Base-by-base conservation (phyloP, 331 rosid species). In the Acacia concinna region DNA sequence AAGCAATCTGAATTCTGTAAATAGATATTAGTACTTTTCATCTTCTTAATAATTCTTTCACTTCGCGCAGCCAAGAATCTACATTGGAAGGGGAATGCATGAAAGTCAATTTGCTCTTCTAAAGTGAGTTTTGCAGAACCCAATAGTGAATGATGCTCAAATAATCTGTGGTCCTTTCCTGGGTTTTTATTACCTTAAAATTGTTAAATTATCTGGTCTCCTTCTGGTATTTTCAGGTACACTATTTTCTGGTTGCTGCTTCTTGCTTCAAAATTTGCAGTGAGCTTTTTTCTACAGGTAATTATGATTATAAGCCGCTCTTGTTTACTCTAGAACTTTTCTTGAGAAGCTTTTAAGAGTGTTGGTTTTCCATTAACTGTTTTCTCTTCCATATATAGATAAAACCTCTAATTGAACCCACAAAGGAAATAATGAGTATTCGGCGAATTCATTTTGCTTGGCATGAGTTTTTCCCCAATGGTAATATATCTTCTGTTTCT, bases 51-150 rank as follows among this genome's bases (percentile, higher is more conserved):
- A 68, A 32, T 64, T 74, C 27, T 79, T 78, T 82, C 71, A 52
- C 51, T 68, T 31, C 37, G 25, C 74, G 78, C 92, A 96, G 99
- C 98, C 97, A 75, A 90, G 99, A 81, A 83, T 91, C 80, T 96
- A 93, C 73, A 71, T 96, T 40, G 99, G 99, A 69, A 90, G 99
- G 78, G 99, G 99, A 81, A 96, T 93, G 99, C 99, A 96, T 81
- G 99, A 96, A 83, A 96, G 98, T 73, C 97, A 89, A 81, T 91
- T 88, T 87, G 69, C 94, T 78, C 96, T 93, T 68, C 67, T 96
- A 38, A 96, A 93, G 99, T 96, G 87, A 85, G 99, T 63, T 78
- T 63, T 71, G 49, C 31, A 44, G 69, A 64, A 71, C 68, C 35
- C 81, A 23, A 49, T 49, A 6, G 25, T 5, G 13, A 59, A 35